A percentile compares a stretch with the other conserved stretches of the same genome.
These are phyloP conservation scores for Dimargaris cristalligena DNA, from an alignment of 192 early-diverging fungal species.

Conservation along the genomic window DNA sequence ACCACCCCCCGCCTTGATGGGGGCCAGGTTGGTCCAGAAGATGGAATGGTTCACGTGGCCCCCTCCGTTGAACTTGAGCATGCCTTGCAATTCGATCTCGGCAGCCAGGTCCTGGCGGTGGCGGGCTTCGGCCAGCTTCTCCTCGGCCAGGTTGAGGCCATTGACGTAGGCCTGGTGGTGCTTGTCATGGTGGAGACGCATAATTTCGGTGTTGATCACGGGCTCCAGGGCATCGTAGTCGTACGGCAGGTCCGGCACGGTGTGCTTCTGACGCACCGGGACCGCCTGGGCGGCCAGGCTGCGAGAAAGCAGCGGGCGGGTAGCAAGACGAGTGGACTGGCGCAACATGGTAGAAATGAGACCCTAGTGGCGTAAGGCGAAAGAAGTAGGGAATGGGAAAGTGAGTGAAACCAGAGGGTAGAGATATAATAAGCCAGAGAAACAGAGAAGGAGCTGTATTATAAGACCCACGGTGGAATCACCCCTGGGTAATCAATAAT, in stretches of 20 bases:
- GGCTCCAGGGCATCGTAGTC: slow-evolving; percentile 81
- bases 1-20: slow-evolving; percentile 62
- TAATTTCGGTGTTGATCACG: slow-evolving; percentile 82
- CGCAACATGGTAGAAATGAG: too few relatives aligned
- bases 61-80: slow-evolving; percentile 86
- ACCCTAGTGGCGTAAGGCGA: too few relatives aligned
- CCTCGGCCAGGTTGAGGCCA: slow-evolving; percentile 77
- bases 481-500: too few relatives aligned
- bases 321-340: too few relatives aligned
- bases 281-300: slow-evolving; percentile 6
- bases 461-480: too few relatives aligned
- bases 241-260: slow-evolving; percentile 78
- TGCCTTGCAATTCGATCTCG: slow-evolving; percentile 60
- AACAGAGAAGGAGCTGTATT: too few relatives aligned
- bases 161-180: slow-evolving; percentile 89
- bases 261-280: slow-evolving; percentile 45
- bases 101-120: slow-evolving; percentile 47
- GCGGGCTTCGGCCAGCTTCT: slow-evolving; percentile 62
- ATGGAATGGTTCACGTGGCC: slow-evolving; percentile 82
- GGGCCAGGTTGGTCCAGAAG: slow-evolving; percentile 90
- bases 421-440: too few relatives aligned
- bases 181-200: slow-evolving; percentile 87
- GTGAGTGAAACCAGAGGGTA: too few relatives aligned
- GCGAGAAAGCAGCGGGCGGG: too few relatives aligned
- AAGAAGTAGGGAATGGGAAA: too few relatives aligned